Percentiles rank a stretch among this genome's conserved stretches.
These are phyloP conservation scores for Leccinum rimulosum DNA, from an alignment of 768 basidiomycete species.

Conservation along the genomic window DNA sequence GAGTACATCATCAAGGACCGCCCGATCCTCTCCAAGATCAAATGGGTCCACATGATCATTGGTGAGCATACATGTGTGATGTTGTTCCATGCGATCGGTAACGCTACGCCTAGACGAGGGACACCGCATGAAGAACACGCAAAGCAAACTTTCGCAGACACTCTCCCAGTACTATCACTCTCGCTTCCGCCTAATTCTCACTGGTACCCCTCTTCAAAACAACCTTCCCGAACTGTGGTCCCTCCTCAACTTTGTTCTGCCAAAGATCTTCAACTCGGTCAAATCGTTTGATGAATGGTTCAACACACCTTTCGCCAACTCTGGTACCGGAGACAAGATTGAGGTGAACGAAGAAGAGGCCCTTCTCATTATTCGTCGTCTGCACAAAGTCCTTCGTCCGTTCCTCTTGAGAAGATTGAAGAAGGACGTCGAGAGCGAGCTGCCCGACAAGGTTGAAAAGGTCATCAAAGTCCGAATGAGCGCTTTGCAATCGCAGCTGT, in stretches of 20 bases:
- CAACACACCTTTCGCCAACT: constrained; percentile 98
- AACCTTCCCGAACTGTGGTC: constrained; percentile 97
- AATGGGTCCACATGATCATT: constrained; percentile 98
- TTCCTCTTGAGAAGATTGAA: constrained; percentile 91
- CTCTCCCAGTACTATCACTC: constrained; percentile 91
- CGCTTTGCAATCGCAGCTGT: constrained; percentile 85
- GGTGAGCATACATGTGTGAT: constrained; percentile 41
- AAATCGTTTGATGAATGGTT: constrained; percentile 99
- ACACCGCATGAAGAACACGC: constrained; percentile 97
- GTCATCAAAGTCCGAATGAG: constrained; percentile 97
- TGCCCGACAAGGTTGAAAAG: constrained; percentile 98
- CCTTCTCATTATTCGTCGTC: constrained; percentile 90
- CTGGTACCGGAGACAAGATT: constrained; percentile 97
- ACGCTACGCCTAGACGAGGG: constrained; percentile 67
- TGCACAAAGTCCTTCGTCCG: constrained; percentile 93
- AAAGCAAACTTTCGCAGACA: constrained; percentile 85
- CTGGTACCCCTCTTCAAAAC: constrained; percentile 95
- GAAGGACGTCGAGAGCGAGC: constrained; percentile 93
- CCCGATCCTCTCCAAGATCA: constrained; percentile 83
- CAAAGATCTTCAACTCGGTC: constrained; percentile 97
- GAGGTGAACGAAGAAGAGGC: constrained; percentile 99
- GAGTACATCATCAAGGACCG: constrained; percentile 98
- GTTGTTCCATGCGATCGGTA: not conserved
- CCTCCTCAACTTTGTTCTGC: constrained; percentile 90
- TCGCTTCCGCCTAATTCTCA: constrained; percentile 89